Evolutionary conservation across 2,329 filamentous ascomycete genomes (phyloP).

Genomic region (Ophiostoma tasmaniense): DNA sequence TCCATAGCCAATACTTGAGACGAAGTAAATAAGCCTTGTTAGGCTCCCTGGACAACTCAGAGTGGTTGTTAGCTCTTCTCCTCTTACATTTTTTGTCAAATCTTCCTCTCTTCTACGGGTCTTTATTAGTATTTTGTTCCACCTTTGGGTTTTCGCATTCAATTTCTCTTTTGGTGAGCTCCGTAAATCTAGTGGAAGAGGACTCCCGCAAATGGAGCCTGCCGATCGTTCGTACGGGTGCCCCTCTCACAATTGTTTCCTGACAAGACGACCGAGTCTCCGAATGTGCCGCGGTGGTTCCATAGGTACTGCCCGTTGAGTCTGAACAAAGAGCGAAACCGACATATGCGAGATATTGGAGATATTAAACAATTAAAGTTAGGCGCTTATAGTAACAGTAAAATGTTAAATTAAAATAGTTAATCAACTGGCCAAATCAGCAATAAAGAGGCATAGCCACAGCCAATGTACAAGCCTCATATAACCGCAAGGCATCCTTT

Average conservation of each 20-base stretch:
- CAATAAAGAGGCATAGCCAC: neutral
- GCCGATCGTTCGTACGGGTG: neutral
- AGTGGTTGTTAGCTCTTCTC: neutral
- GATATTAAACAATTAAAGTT: neutral
- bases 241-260: neutral
- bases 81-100: neutral
- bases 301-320: neutral
- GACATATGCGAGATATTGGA: neutral
- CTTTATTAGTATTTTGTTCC: neutral
- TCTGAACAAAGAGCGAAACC: neutral
- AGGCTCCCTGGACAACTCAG: neutral
- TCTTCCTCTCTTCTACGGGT: neutral
- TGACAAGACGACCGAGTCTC: neutral
- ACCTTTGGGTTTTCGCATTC: neutral
- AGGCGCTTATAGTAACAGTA: neutral
- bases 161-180: neutral
- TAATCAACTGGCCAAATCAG: neutral
- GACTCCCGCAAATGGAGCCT: neutral
- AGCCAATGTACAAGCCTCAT: neutral
- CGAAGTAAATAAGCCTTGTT: neutral
- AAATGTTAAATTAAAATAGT: neutral
- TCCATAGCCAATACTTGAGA: neutral
- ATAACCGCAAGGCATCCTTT: neutral
- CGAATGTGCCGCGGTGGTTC: neutral
- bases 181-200: neutral